Conservation (phyloP, 1,139 yeast species). For the Arxiozyma telluris region DNA sequence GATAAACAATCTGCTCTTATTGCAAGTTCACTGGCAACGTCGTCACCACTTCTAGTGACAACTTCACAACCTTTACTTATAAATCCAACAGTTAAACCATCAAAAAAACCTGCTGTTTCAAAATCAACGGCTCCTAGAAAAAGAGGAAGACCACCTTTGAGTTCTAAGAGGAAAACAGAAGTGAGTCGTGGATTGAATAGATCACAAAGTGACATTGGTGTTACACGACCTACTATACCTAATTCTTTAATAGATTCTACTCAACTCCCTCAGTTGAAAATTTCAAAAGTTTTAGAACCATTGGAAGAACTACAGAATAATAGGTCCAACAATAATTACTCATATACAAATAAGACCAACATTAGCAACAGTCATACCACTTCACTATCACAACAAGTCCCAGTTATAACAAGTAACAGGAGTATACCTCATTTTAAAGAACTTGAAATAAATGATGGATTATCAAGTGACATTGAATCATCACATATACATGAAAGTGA, state of each 20-base stretch:
- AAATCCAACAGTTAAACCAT: background rate
- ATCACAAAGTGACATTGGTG: conserved; percentile 26
- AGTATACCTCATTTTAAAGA: conserved; percentile 22
- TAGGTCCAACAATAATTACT: background rate
- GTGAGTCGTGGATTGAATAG: conserved; percentile 17
- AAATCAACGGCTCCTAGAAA: conserved; percentile 18
- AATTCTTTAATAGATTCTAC: conserved; percentile 18
- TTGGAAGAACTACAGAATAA: conserved; percentile 11
- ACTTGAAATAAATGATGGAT: conserved; percentile 34
- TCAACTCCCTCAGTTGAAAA: conserved; percentile 19
- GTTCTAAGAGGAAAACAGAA: conserved; percentile 16
- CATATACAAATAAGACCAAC: conserved; percentile 7
- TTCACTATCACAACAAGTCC: background rate
- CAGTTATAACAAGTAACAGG: background rate
- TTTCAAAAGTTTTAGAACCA: conserved; percentile 9
- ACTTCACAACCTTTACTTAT: background rate
- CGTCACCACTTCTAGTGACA: background rate
- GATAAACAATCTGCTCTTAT: conserved; percentile 7
- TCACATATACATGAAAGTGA: conserved; percentile 9
- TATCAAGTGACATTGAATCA: conserved; percentile 35
- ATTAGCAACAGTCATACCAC: conserved; percentile 5
- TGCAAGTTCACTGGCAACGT: background rate
- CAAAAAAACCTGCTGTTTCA: background rate
- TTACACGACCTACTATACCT: conserved; percentile 22
- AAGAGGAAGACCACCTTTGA: conserved; percentile 29